A percentile compares a stretch with the other conserved stretches of the same genome.
These are phyloP conservation scores for Teratosphaeria viscida DNA, from an alignment of 2,329 filamentous ascomycete genomes.

Conservation along the genomic window DNA sequence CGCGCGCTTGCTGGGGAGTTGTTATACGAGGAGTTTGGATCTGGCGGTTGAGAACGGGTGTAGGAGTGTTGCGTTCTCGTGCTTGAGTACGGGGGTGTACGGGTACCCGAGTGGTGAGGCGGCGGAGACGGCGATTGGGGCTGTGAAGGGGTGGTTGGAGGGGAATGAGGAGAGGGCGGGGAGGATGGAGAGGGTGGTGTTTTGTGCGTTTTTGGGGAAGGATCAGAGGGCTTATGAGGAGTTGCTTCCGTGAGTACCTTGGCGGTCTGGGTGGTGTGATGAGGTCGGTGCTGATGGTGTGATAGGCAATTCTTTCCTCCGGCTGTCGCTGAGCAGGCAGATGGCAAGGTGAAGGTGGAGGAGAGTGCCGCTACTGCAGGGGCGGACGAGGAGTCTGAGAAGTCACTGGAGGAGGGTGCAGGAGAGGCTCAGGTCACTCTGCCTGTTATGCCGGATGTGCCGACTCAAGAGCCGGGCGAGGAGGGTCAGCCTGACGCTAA, in stretches of 20 bases:
- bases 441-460: slow-evolving; percentile 39
- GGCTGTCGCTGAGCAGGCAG: slow-evolving; percentile 15
- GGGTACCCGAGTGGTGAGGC: slow-evolving; percentile 71
- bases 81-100: slow-evolving; percentile 81
- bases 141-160: slow-evolving; percentile 47
- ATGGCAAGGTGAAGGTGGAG: slow-evolving; percentile 1
- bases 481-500: slow-evolving; percentile 36
- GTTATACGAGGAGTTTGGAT: slow-evolving; percentile 63
- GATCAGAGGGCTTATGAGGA: slow-evolving; percentile 65
- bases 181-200: slow-evolving; percentile 63
- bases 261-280: background rate
- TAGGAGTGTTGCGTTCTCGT: slow-evolving; percentile 69
- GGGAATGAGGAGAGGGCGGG: slow-evolving; percentile 25
- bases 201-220: slow-evolving; percentile 73
- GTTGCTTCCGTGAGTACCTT: slow-evolving; percentile 58
- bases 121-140: slow-evolving; percentile 57
- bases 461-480: slow-evolving; percentile 36
- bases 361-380: background rate
- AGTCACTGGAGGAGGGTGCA: slow-evolving; percentile 15
- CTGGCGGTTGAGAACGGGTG: slow-evolving; percentile 59
- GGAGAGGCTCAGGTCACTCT: slow-evolving; percentile 23
- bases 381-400: background rate
- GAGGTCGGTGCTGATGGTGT: background rate
- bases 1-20: slow-evolving; percentile 41
- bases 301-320: slow-evolving; percentile 39